These are phyloP conservation scores for Trypanosoma platydactyli DNA, from an alignment of 208 protist species.

Conservation along the genomic window DNA sequence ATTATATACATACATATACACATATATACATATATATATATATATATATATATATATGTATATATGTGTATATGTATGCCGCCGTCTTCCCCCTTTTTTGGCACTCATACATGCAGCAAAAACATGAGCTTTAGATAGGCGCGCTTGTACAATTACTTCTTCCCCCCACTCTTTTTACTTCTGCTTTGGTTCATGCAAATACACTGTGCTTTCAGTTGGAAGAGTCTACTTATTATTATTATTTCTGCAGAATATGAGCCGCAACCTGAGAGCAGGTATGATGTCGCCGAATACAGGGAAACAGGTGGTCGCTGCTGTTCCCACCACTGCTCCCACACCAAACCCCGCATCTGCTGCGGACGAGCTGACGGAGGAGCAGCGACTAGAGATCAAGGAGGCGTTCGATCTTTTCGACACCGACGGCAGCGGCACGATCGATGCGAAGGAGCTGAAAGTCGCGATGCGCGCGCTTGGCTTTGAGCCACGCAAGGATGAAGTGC, in stretches of 20 bases:
- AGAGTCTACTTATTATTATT: too few species aligned
- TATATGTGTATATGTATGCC: too few species aligned
- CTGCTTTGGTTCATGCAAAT: too few species aligned
- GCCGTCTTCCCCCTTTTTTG: too few species aligned
- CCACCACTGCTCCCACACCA: not conserved
- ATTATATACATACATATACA: not conserved
- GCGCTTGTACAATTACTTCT: too few species aligned
- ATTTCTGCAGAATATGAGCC: too few species aligned
- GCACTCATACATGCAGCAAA: too few species aligned
- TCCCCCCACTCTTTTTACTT: too few species aligned
- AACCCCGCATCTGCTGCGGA: not conserved
- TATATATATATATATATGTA: not conserved
- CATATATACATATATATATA: not conserved
- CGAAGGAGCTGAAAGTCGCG: conserved; percentile 92
- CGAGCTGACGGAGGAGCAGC: conserved; percentile 75
- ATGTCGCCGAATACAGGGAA: too few species aligned
- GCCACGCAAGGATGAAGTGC: conserved; percentile 93
- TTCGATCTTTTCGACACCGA: conserved; percentile 98
- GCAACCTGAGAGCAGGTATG: too few species aligned
- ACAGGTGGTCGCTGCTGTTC: not conserved
- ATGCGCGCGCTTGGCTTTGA: conserved; percentile 95
- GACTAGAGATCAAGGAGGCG: conserved; percentile 94
- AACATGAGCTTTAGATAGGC: too few species aligned
- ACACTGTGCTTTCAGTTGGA: too few species aligned
- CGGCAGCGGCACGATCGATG: conserved; percentile 92